phyloP scores from a whole-genome alignment of 495 filamentous ascomycete genomes.

The Podospora pseudopauciseta region DNA sequence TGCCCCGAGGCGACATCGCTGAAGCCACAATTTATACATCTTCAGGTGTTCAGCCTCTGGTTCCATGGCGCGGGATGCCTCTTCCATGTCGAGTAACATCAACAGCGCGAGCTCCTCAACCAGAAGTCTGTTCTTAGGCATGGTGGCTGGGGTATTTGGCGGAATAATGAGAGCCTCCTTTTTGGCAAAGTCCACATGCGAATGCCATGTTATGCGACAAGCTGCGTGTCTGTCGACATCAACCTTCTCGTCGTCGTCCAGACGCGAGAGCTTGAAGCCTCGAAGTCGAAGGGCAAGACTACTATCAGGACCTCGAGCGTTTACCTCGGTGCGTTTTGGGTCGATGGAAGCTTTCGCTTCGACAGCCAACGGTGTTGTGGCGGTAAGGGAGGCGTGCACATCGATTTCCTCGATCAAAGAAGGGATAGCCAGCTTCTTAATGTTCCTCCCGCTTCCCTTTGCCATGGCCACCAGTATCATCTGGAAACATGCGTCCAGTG shows the following conservation, averaged over 20 bases:
- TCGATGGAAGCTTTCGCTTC: background rate
- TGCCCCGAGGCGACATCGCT: background rate
- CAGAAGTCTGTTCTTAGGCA: background rate
- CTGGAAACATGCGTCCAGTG: constrained; percentile 43
- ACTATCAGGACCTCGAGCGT: background rate
- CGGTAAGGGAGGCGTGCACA: background rate
- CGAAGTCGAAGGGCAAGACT: background rate
- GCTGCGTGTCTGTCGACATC: background rate
- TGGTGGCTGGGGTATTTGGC: background rate
- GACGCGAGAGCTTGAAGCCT: background rate
- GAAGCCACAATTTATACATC: background rate
- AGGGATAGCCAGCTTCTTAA: constrained; percentile 19
- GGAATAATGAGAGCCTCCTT: background rate
- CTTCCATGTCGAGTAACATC: background rate
- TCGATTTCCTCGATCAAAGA: constrained; percentile 40
- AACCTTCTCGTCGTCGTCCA: background rate
- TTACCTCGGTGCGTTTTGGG: background rate
- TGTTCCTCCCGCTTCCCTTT: constrained; percentile 22
- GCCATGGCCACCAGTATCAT: constrained; percentile 25
- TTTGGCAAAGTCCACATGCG: background rate
- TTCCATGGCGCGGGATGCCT: background rate
- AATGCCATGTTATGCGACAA: background rate
- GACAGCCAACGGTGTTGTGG: background rate
- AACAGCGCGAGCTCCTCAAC: background rate
- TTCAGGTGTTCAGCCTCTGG: background rate